These are phyloP conservation scores for Microbotryum silenes-acaulis DNA, from an alignment of 1,284 basidiomycete species.

Conservation along the genomic window DNA sequence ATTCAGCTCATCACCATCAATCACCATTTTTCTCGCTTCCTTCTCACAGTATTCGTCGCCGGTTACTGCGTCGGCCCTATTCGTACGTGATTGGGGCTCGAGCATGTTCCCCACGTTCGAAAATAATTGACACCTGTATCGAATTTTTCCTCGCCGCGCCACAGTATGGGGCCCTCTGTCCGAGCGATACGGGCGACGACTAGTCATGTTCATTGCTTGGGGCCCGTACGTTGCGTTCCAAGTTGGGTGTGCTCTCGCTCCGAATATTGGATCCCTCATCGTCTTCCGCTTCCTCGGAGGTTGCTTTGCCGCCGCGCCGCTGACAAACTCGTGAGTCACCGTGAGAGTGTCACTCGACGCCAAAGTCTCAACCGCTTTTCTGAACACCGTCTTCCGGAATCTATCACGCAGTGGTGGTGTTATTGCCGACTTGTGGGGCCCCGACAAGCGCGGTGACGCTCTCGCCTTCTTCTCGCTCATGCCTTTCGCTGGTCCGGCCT, in stretches of 20 bases:
- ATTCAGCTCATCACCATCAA: no score
- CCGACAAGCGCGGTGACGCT: constrained; percentile 58
- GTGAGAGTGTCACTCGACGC: no score
- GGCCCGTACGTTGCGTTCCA: constrained; percentile 59
- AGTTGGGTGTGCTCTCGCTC: constrained; percentile 56
- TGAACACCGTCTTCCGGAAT: not conserved
- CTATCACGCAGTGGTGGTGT: constrained; percentile 30
- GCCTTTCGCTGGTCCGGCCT: constrained; percentile 47
- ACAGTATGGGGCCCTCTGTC: constrained; percentile 45
- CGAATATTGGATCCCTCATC: constrained; percentile 55
- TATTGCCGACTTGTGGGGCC: constrained; percentile 54
- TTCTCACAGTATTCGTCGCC: constrained; percentile 35
- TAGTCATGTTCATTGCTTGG: constrained; percentile 61
- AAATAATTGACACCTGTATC: not conserved
- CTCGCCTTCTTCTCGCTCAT: constrained; percentile 61
- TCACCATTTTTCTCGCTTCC: no score
- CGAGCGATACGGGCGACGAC: constrained; percentile 52
- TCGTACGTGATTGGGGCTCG: not conserved
- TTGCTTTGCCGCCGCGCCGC: constrained; percentile 47
- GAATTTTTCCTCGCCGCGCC: not conserved
- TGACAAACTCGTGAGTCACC: constrained; percentile 30
- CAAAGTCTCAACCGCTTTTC: no score
- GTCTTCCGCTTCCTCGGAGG: constrained; percentile 65
- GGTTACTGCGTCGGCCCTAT: constrained; percentile 39
- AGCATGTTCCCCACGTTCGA: not conserved